These are phyloP conservation scores for Cyphellophora attinorum DNA, from an alignment of 2,329 filamentous ascomycete species.

Conservation along the genomic window DNA sequence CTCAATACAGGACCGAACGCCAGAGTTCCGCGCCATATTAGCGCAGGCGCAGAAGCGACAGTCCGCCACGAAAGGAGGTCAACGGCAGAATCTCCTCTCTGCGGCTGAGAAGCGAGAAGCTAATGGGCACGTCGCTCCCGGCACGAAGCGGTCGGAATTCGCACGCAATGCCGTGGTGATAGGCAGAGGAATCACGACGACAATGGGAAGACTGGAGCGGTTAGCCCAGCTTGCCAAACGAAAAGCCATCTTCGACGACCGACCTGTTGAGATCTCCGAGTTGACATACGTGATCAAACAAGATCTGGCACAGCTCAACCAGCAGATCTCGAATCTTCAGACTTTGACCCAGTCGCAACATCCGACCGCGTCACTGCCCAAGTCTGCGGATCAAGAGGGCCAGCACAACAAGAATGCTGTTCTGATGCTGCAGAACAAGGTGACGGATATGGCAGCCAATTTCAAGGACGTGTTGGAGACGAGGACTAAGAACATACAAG, in stretches of 20 bases:
- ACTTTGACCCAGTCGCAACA: slow-evolving; percentile 67
- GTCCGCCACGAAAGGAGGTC: slow-evolving; percentile 65
- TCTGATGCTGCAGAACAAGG: slow-evolving; percentile 13
- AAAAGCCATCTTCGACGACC: slow-evolving; percentile 94
- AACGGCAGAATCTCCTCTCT: slow-evolving; percentile 70
- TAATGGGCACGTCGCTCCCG: slow-evolving; percentile 49
- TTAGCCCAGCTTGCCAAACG: slow-evolving; percentile 88
- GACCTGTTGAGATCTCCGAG: slow-evolving; percentile 92
- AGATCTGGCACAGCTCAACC: slow-evolving; percentile 75
- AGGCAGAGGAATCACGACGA: slow-evolving; percentile 79
- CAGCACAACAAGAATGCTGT: slow-evolving; percentile 91
- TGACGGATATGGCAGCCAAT: slow-evolving; percentile 79
- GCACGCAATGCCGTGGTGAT: slow-evolving; percentile 86
- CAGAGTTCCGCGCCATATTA: slow-evolving; percentile 89
- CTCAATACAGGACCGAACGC: slow-evolving; percentile 92
- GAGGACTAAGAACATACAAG: slow-evolving; percentile 95
- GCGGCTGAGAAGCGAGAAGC: slow-evolving; percentile 53
- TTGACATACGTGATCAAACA: slow-evolving; percentile 97
- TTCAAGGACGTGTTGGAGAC: slow-evolving; percentile 98
- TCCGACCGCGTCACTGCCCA: slow-evolving; percentile 43
- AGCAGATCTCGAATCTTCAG: slow-evolving; percentile 79
- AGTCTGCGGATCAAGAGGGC: slow-evolving; percentile 61
- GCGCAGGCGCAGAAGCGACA: slow-evolving; percentile 74
- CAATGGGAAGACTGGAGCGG: slow-evolving; percentile 91
- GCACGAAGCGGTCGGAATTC: slow-evolving; percentile 68